Percentiles rank a stretch among this genome's conserved stretches.
Conservation (phyloP, 441 rosid species). For the Brassica balearica region DNA sequence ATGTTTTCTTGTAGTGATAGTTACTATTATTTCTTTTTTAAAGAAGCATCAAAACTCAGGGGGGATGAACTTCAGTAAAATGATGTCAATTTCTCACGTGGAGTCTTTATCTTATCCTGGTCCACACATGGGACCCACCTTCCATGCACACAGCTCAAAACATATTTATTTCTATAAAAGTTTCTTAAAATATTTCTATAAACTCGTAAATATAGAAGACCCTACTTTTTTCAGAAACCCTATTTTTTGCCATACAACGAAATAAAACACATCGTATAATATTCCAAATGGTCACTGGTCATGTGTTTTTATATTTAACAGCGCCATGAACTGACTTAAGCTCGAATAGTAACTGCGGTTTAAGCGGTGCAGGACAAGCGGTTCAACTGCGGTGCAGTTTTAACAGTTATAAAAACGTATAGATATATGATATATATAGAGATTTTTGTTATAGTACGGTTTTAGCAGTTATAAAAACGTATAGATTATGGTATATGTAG, state of each 20-base stretch:
- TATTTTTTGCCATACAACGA: neutral
- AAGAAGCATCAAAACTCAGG: slow-evolving; percentile 54
- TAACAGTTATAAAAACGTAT: no score
- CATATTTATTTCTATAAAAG: slow-evolving; percentile 44
- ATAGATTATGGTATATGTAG: no score
- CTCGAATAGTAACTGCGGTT: no score
- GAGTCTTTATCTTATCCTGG: slow-evolving; percentile 62
- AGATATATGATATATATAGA: no score
- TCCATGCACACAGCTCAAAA: slow-evolving; percentile 65
- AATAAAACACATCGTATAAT: slow-evolving; percentile 10
- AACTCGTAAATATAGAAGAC: neutral
- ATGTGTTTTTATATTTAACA: slow-evolving; percentile 11
- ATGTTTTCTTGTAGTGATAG: no score
- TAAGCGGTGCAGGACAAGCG: no score
- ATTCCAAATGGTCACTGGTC: neutral
- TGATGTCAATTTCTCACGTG: slow-evolving; percentile 78
- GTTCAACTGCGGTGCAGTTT: no score
- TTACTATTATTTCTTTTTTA: slow-evolving; percentile 20
- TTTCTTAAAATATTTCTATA: neutral
- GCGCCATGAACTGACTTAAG: slow-evolving; percentile 18
- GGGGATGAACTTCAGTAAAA: slow-evolving; percentile 76
- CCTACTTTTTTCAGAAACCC: neutral
- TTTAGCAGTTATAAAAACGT: no score
- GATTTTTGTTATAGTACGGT: no score
- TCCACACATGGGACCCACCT: slow-evolving; percentile 53